These are phyloP conservation scores for Pyrenochaeta sp. DNA, from an alignment of 2,329 filamentous ascomycete genomes.

Conservation along the genomic window DNA sequence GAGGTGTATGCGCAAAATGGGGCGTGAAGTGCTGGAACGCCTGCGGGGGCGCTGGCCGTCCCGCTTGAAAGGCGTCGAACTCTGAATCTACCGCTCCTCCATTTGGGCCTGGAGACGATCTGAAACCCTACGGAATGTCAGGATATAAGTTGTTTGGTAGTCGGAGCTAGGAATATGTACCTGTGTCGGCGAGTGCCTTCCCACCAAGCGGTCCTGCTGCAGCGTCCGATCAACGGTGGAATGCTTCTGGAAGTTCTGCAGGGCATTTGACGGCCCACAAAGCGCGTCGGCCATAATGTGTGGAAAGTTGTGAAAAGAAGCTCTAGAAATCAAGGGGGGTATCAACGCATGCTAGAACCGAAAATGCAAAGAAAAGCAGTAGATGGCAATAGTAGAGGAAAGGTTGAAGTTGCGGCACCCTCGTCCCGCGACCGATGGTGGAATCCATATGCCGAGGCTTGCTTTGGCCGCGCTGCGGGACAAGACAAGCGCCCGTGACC, in stretches of 20 bases:
- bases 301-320: conserved; percentile 10
- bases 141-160: conserved; percentile 5
- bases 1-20: conserved; percentile 50
- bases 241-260: conserved; percentile 77
- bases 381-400: background rate
- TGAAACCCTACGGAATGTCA: conserved; percentile 62
- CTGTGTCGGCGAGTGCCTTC: conserved; percentile 62
- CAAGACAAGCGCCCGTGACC: too few relatives aligned
- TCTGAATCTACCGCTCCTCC: conserved; percentile 68
- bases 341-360: conserved; percentile 31
- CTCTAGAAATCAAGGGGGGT: conserved; percentile 17
- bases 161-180: conserved; percentile 51
- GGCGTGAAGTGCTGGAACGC: conserved; percentile 46
- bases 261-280: conserved; percentile 77
- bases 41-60: conserved; percentile 49
- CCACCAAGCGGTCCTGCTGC: conserved; percentile 73
- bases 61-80: conserved; percentile 73
- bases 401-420: background rate
- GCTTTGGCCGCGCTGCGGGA: conserved; percentile 17
- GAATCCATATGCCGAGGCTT: conserved; percentile 30
- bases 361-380: conserved; percentile 3
- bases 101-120: conserved; percentile 62
- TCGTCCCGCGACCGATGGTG: conserved; percentile 1
- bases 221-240: conserved; percentile 71
- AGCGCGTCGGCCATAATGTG: conserved; percentile 69